Evolutionary conservation across 2,329 filamentous ascomycete species (phyloP), one percentile per base, ranked within the genome.

Genomic region (Fusarium staphyleae): DNA sequence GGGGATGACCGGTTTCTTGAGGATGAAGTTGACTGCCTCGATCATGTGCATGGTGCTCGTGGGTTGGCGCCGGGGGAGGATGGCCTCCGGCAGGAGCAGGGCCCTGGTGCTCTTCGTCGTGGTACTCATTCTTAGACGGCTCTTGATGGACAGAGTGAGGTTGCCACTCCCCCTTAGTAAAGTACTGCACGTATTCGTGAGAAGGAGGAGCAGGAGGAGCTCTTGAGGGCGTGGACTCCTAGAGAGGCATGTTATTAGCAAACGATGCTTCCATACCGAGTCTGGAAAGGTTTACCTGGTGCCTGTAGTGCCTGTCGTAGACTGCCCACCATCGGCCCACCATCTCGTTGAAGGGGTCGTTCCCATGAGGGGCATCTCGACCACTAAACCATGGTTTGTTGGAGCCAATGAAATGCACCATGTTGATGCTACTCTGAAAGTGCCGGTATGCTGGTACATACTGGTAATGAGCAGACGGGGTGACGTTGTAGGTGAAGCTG

Each of bases 401-500:
- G 52, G 87, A 76, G 34, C 95, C 95, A 67, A 99, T 98, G 74
- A 97, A 99, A 76, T 99, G 95, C 19, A 96, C 88, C 78, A 96
- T 84, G 70, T 83, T 93, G 67, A 99, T 96, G 65, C 86, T 89
- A 40, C 89, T 89, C 75, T 96, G 90, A 73, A 96, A 96, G 78
- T 98, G 91, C 62, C 87, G 86, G 75, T 96, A 99, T 45, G 95
- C 95, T 11, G 95, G 95, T 49, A 97, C 82, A 75, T 98, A 99
- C 76, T 99, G 95, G 77, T 99, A 99, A 72, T 96, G 92, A 18
- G 89, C 93, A 58, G 91, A 97, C 1, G 95, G 95, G 0, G 95
- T 99, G 74, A 95, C 95, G 73, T 99, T 99, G 80, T 98, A 99
- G 43, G 87, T 88, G 75, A 99, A 99, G 75, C 90, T 93, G 69